Conservation (phyloP, 1,139 yeast species). For the Taphrina wiesneri region DNA sequence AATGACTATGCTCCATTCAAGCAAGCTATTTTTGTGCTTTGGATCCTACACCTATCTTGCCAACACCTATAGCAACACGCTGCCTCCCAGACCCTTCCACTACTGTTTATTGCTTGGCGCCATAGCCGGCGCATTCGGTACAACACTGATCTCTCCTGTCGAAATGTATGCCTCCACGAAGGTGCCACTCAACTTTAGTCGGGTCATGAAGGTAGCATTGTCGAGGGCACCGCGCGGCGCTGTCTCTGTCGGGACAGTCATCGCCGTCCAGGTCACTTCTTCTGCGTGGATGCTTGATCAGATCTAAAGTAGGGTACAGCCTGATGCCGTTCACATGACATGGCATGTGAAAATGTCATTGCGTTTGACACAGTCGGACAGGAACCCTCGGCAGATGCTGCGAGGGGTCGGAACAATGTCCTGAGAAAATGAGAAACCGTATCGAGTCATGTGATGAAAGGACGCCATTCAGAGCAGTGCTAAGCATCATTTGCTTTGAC, state of each 20-base stretch:
- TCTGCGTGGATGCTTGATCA: slow-evolving; percentile 11
- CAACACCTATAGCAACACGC: slow-evolving; percentile 9
- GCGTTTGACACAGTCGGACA: no score
- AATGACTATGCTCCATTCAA: background rate
- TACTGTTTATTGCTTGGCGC: slow-evolving; percentile 12
- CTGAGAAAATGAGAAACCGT: no score
- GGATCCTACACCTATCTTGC: slow-evolving; percentile 22
- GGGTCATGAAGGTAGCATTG: slow-evolving; percentile 1
- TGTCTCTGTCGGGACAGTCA: slow-evolving; percentile 19
- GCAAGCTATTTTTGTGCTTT: slow-evolving; percentile 18
- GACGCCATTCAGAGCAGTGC: no score
- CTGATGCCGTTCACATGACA: no score
- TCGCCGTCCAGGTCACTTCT: slow-evolving; percentile 16
- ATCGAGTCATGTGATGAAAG: no score
- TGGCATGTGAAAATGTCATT: no score
- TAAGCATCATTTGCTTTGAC: no score
- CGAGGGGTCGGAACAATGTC: no score
- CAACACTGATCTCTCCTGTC: slow-evolving; percentile 10
- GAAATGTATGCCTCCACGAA: background rate
- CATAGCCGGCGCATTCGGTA: slow-evolving; percentile 11
- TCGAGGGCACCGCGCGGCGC: slow-evolving; percentile 18
- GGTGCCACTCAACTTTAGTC: background rate
- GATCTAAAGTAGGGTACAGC: no score
- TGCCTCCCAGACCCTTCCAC: slow-evolving; percentile 8
- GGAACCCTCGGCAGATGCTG: no score